Evolutionary conservation across 2,329 filamentous ascomycete genomes (phyloP).

Genomic region (Tolypocladium sp.): DNA sequence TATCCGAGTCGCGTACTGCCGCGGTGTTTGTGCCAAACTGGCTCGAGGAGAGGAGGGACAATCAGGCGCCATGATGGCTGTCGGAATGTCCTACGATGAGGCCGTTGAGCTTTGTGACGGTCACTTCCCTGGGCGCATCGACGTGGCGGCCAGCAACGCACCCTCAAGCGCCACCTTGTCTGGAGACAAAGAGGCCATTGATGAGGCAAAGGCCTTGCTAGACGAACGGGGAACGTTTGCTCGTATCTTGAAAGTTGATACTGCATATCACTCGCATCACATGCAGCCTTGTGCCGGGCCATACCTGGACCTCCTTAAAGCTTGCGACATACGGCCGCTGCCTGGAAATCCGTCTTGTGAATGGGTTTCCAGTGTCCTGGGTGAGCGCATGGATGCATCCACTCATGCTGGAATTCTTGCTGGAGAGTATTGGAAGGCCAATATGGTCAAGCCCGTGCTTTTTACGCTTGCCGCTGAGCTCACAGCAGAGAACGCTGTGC

Average conservation of each 20-base stretch:
- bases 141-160: slow-evolving; percentile 15
- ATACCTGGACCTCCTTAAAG: slow-evolving; percentile 5
- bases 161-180: slow-evolving; percentile 16
- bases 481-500: slow-evolving; percentile 1
- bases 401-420: not conserved
- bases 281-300: slow-evolving; percentile 16
- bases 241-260: slow-evolving; percentile 23
- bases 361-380: slow-evolving; percentile 3
- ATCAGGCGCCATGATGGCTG: slow-evolving; percentile 11
- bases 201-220: slow-evolving; percentile 10
- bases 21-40: slow-evolving; percentile 1
- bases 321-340: not conserved
- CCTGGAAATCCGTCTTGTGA: not conserved
- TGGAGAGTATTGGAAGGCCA: slow-evolving; percentile 6
- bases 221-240: slow-evolving; percentile 16
- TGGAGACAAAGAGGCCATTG: slow-evolving; percentile 19
- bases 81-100: slow-evolving; percentile 6
- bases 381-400: slow-evolving; percentile 1
- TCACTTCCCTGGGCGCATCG: slow-evolving; percentile 12
- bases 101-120: slow-evolving; percentile 1
- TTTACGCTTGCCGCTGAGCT: slow-evolving; percentile 11
- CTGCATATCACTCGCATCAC: slow-evolving; percentile 31
- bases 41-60: not conserved
- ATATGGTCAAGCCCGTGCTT: slow-evolving; percentile 9
- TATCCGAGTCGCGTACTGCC: slow-evolving; percentile 4